phyloP scores from a whole-genome alignment of 2,329 filamentous ascomycete genomes.

The Fusarium pininemorale region DNA sequence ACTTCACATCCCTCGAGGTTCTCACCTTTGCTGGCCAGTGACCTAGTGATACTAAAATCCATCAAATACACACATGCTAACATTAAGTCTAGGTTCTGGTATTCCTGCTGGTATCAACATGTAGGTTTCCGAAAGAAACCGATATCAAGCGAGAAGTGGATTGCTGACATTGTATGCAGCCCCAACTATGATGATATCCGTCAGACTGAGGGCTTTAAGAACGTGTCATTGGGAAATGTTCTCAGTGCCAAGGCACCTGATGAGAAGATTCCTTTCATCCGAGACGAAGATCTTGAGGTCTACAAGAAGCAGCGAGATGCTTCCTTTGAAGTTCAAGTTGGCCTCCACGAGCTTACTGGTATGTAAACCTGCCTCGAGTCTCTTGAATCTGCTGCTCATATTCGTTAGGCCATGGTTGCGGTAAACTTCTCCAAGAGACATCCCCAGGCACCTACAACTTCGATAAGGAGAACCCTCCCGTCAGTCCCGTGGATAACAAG shows the following conservation, averaged over 20 bases:
- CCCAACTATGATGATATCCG: slow-evolving; percentile 81
- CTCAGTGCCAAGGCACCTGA: slow-evolving; percentile 90
- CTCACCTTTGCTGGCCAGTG: slow-evolving; percentile 70
- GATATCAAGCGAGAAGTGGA: background rate
- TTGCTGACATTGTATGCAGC: slow-evolving; percentile 38
- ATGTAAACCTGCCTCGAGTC: slow-evolving; percentile 7
- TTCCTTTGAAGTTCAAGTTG: slow-evolving; percentile 95
- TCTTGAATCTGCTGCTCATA: slow-evolving; percentile 21
- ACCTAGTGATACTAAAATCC: no score
- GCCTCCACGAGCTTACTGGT: slow-evolving; percentile 84
- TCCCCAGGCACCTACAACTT: slow-evolving; percentile 87
- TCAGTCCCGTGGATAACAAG: slow-evolving; percentile 81
- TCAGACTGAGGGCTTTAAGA: slow-evolving; percentile 89
- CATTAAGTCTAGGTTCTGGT: slow-evolving; percentile 57
- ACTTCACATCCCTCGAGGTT: slow-evolving; percentile 95
- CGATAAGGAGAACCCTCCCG: slow-evolving; percentile 80
- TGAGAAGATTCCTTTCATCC: slow-evolving; percentile 92
- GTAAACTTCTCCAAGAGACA: slow-evolving; percentile 92
- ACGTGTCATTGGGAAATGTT: slow-evolving; percentile 92
- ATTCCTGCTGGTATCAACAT: slow-evolving; percentile 76
- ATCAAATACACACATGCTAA: slow-evolving; percentile 46
- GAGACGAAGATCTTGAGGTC: slow-evolving; percentile 77
- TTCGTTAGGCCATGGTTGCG: slow-evolving; percentile 79
- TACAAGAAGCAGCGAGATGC: slow-evolving; percentile 86
- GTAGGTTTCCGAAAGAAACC: slow-evolving; percentile 36